A percentile compares a stretch with the other conserved stretches of the same genome.
phyloP scores from a whole-genome alignment of 805 yeast genomes.

The Saccharomyces mikatae region DNA sequence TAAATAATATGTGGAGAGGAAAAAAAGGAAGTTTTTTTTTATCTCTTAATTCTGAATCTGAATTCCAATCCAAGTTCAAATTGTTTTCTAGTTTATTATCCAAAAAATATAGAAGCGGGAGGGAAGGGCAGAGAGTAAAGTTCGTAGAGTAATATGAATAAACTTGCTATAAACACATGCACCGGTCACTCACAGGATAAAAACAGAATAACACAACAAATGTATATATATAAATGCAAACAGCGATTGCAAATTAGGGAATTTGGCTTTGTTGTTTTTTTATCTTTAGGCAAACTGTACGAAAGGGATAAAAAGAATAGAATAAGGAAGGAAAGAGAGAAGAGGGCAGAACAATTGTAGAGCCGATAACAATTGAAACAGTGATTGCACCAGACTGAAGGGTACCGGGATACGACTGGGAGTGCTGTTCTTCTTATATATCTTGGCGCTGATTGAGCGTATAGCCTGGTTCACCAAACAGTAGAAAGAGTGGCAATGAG shows the following conservation, averaged over 20 bases:
- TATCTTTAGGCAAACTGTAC: neutral
- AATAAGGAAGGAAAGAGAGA: neutral
- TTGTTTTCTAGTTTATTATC: neutral
- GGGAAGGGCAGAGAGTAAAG: neutral
- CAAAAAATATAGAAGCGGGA: neutral
- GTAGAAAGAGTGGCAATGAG: neutral
- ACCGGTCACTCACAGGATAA: neutral
- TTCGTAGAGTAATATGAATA: neutral
- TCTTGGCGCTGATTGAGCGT: neutral
- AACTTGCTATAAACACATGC: neutral
- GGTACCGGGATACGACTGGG: neutral
- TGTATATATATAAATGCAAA: neutral
- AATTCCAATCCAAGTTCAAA: neutral
- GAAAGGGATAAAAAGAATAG: neutral
- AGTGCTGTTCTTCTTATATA: neutral
- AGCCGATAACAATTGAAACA: neutral
- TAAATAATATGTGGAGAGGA: neutral
- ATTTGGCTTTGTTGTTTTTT: neutral
- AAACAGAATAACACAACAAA: neutral
- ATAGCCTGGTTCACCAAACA: neutral
- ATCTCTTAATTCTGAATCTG: neutral
- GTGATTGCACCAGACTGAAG: neutral
- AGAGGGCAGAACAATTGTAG: neutral
- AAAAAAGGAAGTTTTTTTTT: neutral
- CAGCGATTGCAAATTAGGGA: neutral